Base-by-base conservation (phyloP, 768 basidiomycete species). In the Tricholoma bakamatsutake region DNA sequence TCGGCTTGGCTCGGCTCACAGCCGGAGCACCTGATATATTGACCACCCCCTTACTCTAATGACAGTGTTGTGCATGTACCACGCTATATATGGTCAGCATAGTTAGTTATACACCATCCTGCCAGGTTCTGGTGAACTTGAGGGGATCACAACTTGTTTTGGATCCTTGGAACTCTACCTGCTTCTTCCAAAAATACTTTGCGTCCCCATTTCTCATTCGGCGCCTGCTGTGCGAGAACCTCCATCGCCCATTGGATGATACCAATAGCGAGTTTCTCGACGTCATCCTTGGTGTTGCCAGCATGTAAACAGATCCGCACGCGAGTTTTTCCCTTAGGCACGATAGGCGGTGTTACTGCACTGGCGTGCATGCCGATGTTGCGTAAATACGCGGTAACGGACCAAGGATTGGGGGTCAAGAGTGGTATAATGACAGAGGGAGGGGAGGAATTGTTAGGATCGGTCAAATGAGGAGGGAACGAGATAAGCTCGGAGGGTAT, bases 271-370 rank as follows among this genome's bases (percentile, higher is more conserved):
- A 58, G 33, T 48, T 31, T 46, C 37, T 47, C 24, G 28, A 58
- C 31, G 2, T 58, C 57, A 12, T 53, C 34, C 24, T 50, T 45
- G 9, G 75, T 75, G 59, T 86, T 85, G 1, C 69, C 74, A 0
- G 84, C 78, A 57, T 86, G 82, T 13, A 88, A 61, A 61, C 86
- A 88, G 7, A 89, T 73, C 10, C 87, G 70, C 7, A 89, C 77
- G 24, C 87, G 74, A 57, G 85, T 79, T 42, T 74, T 71, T 3
- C 82, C 84, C 37, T 75, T 77, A 0, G 86, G 83, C 0, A 88
- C 86, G 0, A 83, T 87, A 1, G 87, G 87, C 59, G 74, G 75
- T 10, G 71, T 73, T 40, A 83, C 81, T 21, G 80, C 74, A 24
- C 78, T 76, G 11, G 77, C 76, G 62, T 84, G 15, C 7, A 40